phyloP scores from a whole-genome alignment of 2,329 filamentous ascomycete species.

The Trichoderma gracile region DNA sequence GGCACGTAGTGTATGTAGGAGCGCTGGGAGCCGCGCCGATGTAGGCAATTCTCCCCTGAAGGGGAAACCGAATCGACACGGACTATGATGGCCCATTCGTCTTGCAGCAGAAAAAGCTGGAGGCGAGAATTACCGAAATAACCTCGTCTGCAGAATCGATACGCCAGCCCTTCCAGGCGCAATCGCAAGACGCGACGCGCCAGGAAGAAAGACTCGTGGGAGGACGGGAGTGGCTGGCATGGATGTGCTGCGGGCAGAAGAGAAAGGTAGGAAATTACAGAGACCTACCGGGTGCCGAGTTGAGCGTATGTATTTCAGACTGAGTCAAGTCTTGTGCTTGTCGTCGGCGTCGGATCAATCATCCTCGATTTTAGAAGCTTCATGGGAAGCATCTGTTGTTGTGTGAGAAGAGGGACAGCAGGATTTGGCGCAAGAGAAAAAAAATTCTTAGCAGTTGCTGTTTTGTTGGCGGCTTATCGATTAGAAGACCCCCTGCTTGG shows the following conservation, averaged over 20 bases:
- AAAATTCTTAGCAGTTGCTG: no score
- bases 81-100: conserved; percentile 57
- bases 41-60: conserved; percentile 35
- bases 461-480: no score
- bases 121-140: conserved; percentile 12
- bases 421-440: no score
- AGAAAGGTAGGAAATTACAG: neutral
- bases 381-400: no score
- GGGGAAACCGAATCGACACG: conserved; percentile 43
- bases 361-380: neutral
- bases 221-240: conserved; percentile 21
- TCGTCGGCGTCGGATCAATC: neutral
- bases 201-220: conserved; percentile 43
- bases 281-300: conserved; percentile 7
- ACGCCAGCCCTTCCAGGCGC: conserved; percentile 41
- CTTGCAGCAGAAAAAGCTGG: conserved; percentile 43
- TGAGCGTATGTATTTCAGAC: neutral
- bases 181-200: conserved; percentile 41
- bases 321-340: neutral
- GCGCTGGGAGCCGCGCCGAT: conserved; percentile 54
- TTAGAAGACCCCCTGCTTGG: no score
- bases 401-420: no score
- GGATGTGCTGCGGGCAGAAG: conserved; percentile 14
- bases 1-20: conserved; percentile 51
- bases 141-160: conserved; percentile 9